phyloP scores from a whole-genome alignment of 805 yeast genomes.

The Brettanomyces custersianus region DNA sequence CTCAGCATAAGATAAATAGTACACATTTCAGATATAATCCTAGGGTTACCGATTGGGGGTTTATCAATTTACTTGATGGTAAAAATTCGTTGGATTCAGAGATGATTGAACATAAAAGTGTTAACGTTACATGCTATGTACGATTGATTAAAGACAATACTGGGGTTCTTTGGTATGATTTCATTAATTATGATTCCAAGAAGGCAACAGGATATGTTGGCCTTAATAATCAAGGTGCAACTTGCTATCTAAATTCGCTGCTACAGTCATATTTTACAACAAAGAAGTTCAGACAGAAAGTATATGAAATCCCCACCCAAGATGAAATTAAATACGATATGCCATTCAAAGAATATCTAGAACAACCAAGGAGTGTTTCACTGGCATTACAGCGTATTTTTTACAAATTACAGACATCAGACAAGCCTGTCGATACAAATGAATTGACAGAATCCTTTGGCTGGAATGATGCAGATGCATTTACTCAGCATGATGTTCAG shows the following conservation, averaged over 20 bases:
- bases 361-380: conserved; percentile 51
- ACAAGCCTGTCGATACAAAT: conserved; percentile 70
- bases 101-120: conserved; percentile 36
- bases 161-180: conserved; percentile 90
- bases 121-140: conserved; percentile 71
- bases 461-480: conserved; percentile 93
- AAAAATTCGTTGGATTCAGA: conserved; percentile 28
- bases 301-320: conserved; percentile 82
- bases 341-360: conserved; percentile 18
- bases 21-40: conserved; percentile 74
- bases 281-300: conserved; percentile 69
- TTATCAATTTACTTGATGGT: conserved; percentile 62
- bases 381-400: conserved; percentile 83
- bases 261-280: conserved; percentile 88
- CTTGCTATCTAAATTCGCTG: conserved; percentile 90
- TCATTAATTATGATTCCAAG: conserved; percentile 77
- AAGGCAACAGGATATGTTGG: conserved; percentile 88
- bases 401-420: conserved; percentile 66
- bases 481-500: conserved; percentile 97
- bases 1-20: conserved; percentile 46
- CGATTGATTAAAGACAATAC: conserved; percentile 80
- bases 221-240: conserved; percentile 93
- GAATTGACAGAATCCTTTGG: conserved; percentile 91
- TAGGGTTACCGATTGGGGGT: conserved; percentile 92
- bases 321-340: conserved; percentile 33